Evolutionary conservation across 768 basidiomycete species (phyloP).

Genomic region (Macrocybe gigantea): DNA sequence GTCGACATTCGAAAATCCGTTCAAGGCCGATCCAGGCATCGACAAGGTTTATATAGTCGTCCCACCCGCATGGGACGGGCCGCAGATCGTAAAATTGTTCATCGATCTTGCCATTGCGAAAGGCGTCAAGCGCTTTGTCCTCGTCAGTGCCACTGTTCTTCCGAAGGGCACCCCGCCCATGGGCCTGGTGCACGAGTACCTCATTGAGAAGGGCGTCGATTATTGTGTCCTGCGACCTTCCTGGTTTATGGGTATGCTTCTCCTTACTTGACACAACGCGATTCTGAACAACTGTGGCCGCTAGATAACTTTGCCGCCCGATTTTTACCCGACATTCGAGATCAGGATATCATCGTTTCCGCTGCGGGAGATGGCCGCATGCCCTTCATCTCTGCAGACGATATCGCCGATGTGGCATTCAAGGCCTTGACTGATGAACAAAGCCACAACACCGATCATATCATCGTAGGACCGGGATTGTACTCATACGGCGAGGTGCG

Average conservation of each 20-base stretch:
- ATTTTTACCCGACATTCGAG: constrained; percentile 15
- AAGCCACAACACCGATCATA: constrained; percentile 2
- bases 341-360: constrained; percentile 17
- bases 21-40: constrained; percentile 13
- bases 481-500: constrained; percentile 20
- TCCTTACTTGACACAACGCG: too few species aligned
- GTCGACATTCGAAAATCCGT: constrained; percentile 21
- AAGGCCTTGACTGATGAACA: constrained; percentile 16
- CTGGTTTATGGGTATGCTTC: constrained; percentile 28
- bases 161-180: constrained; percentile 15
- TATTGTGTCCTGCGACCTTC: constrained; percentile 29
- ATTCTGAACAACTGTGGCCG: too few species aligned
- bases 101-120: constrained; percentile 24
- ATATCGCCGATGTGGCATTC: constrained; percentile 21
- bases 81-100: constrained; percentile 21
- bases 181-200: constrained; percentile 29
- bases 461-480: constrained; percentile 21
- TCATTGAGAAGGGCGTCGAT: constrained; percentile 24
- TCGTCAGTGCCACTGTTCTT: constrained; percentile 19
- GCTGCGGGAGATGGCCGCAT: constrained; percentile 15
- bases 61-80: constrained; percentile 13
- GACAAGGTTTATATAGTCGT: constrained; percentile 25
- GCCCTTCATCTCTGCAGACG: constrained; percentile 19
- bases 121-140: constrained; percentile 27
- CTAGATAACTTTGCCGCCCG: constrained; percentile 24